Conservation (phyloP, 1,284 basidiomycete species). For the Trametes versicolor region DNA sequence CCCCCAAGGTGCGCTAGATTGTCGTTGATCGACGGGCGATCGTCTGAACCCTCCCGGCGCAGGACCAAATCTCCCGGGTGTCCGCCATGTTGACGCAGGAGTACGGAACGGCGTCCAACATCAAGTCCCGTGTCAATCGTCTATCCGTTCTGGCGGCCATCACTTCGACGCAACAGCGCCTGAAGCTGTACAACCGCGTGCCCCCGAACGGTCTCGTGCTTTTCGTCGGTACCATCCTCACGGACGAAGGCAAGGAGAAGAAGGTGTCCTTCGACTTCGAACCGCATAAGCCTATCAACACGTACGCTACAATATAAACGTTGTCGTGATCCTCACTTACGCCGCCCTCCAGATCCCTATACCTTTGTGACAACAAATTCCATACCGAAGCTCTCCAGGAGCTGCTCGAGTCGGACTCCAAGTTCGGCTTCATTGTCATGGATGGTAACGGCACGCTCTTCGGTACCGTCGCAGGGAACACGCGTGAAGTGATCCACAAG, state of each 20-base stretch:
- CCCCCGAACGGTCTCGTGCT: slow-evolving; percentile 97
- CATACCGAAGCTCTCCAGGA: slow-evolving; percentile 98
- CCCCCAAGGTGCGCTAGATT: slow-evolving; percentile 78
- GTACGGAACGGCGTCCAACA: slow-evolving; percentile 98
- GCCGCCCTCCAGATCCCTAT: slow-evolving; percentile 75
- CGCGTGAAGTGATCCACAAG: slow-evolving; percentile 97
- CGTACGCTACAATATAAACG: slow-evolving; percentile 62
- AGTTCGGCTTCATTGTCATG: slow-evolving; percentile 99
- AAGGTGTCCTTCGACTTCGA: slow-evolving; percentile 98
- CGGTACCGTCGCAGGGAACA: slow-evolving; percentile 96
- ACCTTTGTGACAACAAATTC: slow-evolving; percentile 99
- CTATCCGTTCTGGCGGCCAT: slow-evolving; percentile 98
- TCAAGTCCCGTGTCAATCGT: slow-evolving; percentile 99
- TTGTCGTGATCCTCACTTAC: background rate
- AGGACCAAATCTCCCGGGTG: slow-evolving; percentile 96
- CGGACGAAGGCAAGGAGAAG: slow-evolving; percentile 99
- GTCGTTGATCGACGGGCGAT: slow-evolving; percentile 29
- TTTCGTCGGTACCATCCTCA: slow-evolving; percentile 97
- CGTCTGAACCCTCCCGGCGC: slow-evolving; percentile 21
- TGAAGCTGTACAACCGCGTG: slow-evolving; percentile 96
- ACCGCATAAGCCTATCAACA: slow-evolving; percentile 98
- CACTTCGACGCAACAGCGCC: slow-evolving; percentile 97
- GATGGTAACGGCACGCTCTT: slow-evolving; percentile 98
- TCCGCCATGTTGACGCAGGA: slow-evolving; percentile 98
- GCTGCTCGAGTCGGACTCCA: slow-evolving; percentile 96